Percentiles rank a stretch among this genome's conserved stretches.
phyloP scores from a whole-genome alignment of 805 yeast species.

The Limtongia smithiae region DNA sequence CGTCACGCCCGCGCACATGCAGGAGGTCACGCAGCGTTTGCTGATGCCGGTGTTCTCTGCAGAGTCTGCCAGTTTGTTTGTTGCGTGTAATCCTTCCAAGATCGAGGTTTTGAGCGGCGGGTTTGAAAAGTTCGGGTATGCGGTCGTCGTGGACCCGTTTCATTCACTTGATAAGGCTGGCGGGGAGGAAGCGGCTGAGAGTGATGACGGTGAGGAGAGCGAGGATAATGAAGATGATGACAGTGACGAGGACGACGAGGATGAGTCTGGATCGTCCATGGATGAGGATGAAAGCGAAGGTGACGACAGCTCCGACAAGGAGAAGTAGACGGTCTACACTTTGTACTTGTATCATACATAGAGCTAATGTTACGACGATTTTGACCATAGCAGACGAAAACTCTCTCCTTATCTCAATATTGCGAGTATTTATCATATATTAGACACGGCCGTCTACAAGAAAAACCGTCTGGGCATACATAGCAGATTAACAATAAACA shows the following conservation, averaged over 20 bases:
- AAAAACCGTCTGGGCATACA: too few species aligned
- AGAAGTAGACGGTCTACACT: too few species aligned
- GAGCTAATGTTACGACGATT: too few species aligned
- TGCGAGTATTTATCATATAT: too few species aligned
- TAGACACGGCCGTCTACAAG: too few species aligned
- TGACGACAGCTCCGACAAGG: conserved; percentile 3
- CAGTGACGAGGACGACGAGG: conserved; percentile 21
- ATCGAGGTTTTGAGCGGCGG: conserved; percentile 45
- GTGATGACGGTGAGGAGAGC: conserved; percentile 33
- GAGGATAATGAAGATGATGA: conserved; percentile 30
- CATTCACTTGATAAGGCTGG: conserved; percentile 32
- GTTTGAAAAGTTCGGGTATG: conserved; percentile 56
- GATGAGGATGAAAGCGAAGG: conserved; percentile 9
- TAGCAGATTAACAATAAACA: too few species aligned
- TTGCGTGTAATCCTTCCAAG: conserved; percentile 70
- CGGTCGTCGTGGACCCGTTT: conserved; percentile 55
- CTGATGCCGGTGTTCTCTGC: conserved; percentile 63
- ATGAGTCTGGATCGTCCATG: conserved; percentile 20
- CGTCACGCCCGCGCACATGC: conserved; percentile 50
- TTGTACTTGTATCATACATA: too few species aligned
- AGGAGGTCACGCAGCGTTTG: conserved; percentile 50
- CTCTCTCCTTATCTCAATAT: too few species aligned
- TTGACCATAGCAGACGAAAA: too few species aligned
- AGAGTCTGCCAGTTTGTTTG: conserved; percentile 55
- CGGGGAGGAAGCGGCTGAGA: conserved; percentile 31